These are phyloP conservation scores for Trichoderma semiorbis DNA, from an alignment of 2,329 filamentous ascomycete genomes.

Conservation along the genomic window DNA sequence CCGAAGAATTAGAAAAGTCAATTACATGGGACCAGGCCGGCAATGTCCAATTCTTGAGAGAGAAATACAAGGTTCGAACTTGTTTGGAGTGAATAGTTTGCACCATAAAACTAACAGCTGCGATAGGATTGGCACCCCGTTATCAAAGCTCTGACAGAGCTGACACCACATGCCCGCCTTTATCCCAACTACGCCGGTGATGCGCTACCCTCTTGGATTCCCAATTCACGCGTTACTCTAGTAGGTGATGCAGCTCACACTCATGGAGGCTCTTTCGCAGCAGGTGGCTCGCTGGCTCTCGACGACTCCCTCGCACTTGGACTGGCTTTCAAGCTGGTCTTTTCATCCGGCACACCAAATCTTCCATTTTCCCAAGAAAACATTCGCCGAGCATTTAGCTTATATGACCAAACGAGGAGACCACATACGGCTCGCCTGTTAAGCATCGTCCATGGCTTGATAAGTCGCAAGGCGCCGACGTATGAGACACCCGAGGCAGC, in stretches of 20 bases:
- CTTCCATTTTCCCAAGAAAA: background rate
- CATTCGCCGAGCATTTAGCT: background rate
- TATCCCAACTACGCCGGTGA: constrained; percentile 42
- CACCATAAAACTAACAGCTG: background rate
- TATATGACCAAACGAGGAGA: constrained; percentile 19
- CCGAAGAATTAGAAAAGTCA: constrained; percentile 29
- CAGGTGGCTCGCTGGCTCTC: constrained; percentile 37
- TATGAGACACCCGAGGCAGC: constrained; percentile 12
- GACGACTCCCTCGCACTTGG: constrained; percentile 30
- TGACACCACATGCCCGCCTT: constrained; percentile 37
- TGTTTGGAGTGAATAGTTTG: background rate
- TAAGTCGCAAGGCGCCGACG: background rate
- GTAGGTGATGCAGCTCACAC: constrained; percentile 40
- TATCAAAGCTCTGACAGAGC: constrained; percentile 36
- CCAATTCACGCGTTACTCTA: constrained; percentile 27
- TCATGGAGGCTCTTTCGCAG: constrained; percentile 39
- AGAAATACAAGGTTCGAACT: constrained; percentile 28
- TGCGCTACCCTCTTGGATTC: constrained; percentile 38
- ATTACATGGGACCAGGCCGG: constrained; percentile 38
- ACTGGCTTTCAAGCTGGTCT: background rate
- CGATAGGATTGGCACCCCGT: constrained; percentile 38
- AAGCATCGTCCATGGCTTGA: constrained; percentile 12
- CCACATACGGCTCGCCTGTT: constrained; percentile 19
- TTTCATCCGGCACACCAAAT: background rate
- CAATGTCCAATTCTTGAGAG: constrained; percentile 33